phyloP scores from a whole-genome alignment of 2,329 filamentous ascomycete genomes.

The Aspergillus sp. region DNA sequence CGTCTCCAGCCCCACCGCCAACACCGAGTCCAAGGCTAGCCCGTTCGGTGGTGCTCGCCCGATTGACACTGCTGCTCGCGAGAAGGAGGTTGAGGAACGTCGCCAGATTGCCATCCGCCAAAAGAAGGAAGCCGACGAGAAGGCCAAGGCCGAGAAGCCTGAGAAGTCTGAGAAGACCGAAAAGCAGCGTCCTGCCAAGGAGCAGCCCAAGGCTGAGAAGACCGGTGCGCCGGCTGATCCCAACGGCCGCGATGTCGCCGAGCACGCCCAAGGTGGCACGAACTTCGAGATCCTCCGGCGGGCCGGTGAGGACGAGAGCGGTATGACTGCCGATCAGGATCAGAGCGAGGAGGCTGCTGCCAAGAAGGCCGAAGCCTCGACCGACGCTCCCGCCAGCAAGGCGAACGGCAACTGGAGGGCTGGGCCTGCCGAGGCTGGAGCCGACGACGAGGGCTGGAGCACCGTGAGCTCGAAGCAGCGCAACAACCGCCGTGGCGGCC shows the following conservation, averaged over 20 bases:
- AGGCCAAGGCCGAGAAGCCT: slow-evolving; percentile 79
- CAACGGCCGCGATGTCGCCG: slow-evolving; percentile 44
- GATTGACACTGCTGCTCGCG: slow-evolving; percentile 87
- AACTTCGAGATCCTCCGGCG: slow-evolving; percentile 60
- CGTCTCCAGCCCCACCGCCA: slow-evolving; percentile 49
- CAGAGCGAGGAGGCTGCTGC: slow-evolving; percentile 50
- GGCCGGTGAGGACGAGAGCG: slow-evolving; percentile 50
- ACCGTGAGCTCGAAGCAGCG: slow-evolving; percentile 49
- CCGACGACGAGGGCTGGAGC: slow-evolving; percentile 53
- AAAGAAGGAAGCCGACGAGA: slow-evolving; percentile 86
- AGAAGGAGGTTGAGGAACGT: slow-evolving; percentile 90
- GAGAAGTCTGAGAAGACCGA: slow-evolving; percentile 71
- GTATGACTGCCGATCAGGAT: slow-evolving; percentile 55
- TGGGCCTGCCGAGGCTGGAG: slow-evolving; percentile 33
- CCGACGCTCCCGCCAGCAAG: slow-evolving; percentile 53
- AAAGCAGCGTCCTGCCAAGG: slow-evolving; percentile 57
- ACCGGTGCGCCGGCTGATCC: slow-evolving; percentile 35
- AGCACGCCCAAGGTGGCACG: slow-evolving; percentile 47
- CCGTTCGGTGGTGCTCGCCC: slow-evolving; percentile 92
- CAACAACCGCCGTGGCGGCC: slow-evolving; percentile 48
- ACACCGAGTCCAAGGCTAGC: slow-evolving; percentile 75
- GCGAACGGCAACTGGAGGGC: slow-evolving; percentile 47
- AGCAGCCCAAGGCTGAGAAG: slow-evolving; percentile 41
- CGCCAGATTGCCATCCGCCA: slow-evolving; percentile 70
- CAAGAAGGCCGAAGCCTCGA: slow-evolving; percentile 53